Percentiles rank a stretch among this genome's conserved stretches.
Conservation (phyloP, 176 grass and related monocot genomes). For the Themeda triandra region DNA sequence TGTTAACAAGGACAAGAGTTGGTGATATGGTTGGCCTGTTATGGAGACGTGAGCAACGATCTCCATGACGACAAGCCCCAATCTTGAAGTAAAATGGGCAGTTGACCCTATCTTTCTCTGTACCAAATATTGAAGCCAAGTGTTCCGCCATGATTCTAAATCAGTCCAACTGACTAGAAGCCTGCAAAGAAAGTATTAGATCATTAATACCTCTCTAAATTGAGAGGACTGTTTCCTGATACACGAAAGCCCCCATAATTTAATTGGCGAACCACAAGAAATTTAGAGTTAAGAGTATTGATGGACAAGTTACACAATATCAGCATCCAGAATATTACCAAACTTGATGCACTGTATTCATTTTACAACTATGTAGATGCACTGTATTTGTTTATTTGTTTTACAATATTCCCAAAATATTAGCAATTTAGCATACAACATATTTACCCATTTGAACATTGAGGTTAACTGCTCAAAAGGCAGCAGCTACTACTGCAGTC, state of each 20-base stretch:
- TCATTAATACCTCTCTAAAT: conserved; percentile 4
- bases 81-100: conserved; percentile 71
- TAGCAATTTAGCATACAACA: neutral
- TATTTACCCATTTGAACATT: conserved; percentile 24
- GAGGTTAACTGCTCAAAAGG: conserved; percentile 4
- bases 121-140: conserved; percentile 63
- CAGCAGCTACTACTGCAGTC: conserved; percentile 14
- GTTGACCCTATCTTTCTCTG: conserved; percentile 61
- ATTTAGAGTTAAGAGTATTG: neutral
- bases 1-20: conserved; percentile 49
- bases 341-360: neutral
- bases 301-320: neutral
- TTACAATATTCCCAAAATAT: conserved; percentile 8
- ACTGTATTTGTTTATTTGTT: neutral
- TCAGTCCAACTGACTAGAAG: neutral
- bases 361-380: neutral
- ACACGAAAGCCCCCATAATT: neutral
- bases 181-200: conserved; percentile 24
- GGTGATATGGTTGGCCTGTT: conserved; percentile 56
- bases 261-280: neutral
- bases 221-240: neutral
- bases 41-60: conserved; percentile 55
- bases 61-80: conserved; percentile 56
- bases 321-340: neutral
- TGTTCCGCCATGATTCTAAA: conserved; percentile 37